Conservation (phyloP, 495 filamentous ascomycete species). For the Penicillium canariense region DNA sequence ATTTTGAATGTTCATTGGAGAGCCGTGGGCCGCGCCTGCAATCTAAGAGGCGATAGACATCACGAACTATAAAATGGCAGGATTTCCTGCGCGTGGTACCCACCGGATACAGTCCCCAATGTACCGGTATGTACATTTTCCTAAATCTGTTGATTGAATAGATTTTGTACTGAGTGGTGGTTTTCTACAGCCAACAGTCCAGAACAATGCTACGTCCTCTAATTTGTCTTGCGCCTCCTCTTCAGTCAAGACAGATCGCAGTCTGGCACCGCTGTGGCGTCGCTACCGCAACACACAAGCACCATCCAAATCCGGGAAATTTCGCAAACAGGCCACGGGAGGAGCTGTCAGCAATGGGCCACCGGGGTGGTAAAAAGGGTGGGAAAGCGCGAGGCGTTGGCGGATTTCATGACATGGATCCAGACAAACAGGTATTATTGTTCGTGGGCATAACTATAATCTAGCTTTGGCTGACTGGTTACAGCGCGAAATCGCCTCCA, state of each 20-base stretch:
- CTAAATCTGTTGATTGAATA: no score
- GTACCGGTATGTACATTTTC: no score
- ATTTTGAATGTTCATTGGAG: background rate
- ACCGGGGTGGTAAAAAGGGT: conserved; percentile 50
- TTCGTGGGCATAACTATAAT: background rate
- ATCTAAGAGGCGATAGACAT: no score
- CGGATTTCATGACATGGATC: conserved; percentile 35
- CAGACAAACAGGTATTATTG: conserved; percentile 48
- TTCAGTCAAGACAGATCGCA: conserved; percentile 4
- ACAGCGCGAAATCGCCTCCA: conserved; percentile 48
- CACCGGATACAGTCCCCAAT: no score
- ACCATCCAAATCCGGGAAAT: conserved; percentile 56
- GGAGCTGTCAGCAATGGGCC: conserved; percentile 52
- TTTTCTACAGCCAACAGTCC: background rate
- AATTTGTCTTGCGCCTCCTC: background rate
- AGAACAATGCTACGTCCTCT: conserved; percentile 5
- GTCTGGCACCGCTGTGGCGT: conserved; percentile 5
- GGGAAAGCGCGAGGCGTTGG: conserved; percentile 21
- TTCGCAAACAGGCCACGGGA: conserved; percentile 62
- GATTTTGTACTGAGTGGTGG: background rate
- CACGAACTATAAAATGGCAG: no score
- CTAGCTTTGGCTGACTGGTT: background rate
- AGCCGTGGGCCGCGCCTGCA: no score
- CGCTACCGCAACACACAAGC: conserved; percentile 20
- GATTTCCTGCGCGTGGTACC: no score